These are phyloP conservation scores for Dipteronia sinensis DNA, from an alignment of 345 rosid species.

Conservation along the genomic window DNA sequence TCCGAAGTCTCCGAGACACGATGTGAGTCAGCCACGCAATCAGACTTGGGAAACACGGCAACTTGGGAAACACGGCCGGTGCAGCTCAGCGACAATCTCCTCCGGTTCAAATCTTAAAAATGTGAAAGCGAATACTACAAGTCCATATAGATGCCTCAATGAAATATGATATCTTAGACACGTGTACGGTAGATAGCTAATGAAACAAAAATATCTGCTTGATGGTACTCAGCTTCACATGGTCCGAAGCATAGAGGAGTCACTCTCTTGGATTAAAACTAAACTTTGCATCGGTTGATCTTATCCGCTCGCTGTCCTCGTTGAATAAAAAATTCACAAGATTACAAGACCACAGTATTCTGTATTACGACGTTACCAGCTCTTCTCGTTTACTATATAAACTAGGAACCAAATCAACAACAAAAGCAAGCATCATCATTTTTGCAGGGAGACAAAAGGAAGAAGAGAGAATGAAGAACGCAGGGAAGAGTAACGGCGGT, in stretches of 20 bases:
- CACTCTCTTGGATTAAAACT: not conserved
- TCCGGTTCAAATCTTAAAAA: too few relatives aligned
- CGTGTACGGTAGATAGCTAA: not conserved
- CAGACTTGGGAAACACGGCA: too few relatives aligned
- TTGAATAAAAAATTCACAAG: slow-evolving; percentile 11
- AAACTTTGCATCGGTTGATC: slow-evolving; percentile 11
- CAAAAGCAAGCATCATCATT: not conserved
- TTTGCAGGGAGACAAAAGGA: too few relatives aligned
- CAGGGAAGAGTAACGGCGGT: slow-evolving; percentile 34
- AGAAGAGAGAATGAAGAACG: slow-evolving; percentile 35
- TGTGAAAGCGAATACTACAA: too few relatives aligned
- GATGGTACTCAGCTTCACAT: not conserved
- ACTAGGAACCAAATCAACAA: too few relatives aligned
- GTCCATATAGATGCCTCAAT: too few relatives aligned
- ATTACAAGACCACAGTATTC: not conserved
- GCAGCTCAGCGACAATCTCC: too few relatives aligned
- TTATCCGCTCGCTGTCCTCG: slow-evolving; percentile 28
- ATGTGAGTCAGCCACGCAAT: too few relatives aligned
- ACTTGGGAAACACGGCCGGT: too few relatives aligned
- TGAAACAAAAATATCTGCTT: not conserved
- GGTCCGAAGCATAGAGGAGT: not conserved
- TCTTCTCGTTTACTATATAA: not conserved
- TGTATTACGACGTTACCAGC: not conserved
- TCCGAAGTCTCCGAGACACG: too few relatives aligned
- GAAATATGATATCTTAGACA: not conserved